These are phyloP conservation scores for Alternaria arborescens DNA, from an alignment of 2,329 filamentous ascomycete genomes.

Conservation along the genomic window DNA sequence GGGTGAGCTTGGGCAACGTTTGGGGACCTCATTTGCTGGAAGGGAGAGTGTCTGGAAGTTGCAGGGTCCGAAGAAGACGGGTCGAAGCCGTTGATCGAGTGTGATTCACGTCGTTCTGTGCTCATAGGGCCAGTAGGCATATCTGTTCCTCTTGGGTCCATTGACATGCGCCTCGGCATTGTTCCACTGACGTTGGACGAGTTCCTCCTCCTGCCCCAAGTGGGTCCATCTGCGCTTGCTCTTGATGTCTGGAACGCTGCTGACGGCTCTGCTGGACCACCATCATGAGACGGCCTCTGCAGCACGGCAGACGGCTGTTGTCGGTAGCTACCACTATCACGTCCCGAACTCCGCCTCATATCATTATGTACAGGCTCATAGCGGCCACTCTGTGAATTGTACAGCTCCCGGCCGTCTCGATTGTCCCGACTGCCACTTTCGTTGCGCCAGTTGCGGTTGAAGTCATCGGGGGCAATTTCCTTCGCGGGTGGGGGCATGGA, in stretches of 20 bases:
- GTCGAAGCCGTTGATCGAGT: slow-evolving; percentile 43
- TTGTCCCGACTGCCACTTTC: slow-evolving; percentile 65
- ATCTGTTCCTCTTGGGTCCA: slow-evolving; percentile 58
- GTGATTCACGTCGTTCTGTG: slow-evolving; percentile 42
- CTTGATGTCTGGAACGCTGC: slow-evolving; percentile 84
- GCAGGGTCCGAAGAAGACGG: slow-evolving; percentile 25
- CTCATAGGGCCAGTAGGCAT: slow-evolving; percentile 37
- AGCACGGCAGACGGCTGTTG: slow-evolving; percentile 81
- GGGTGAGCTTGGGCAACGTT: slow-evolving; percentile 44
- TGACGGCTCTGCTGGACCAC: slow-evolving; percentile 80
- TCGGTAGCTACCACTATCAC: slow-evolving; percentile 70
- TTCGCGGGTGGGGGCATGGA: slow-evolving; percentile 67
- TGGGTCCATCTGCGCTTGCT: slow-evolving; percentile 68
- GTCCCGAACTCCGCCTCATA: slow-evolving; percentile 70
- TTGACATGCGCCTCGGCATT: slow-evolving; percentile 73
- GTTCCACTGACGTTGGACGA: slow-evolving; percentile 93
- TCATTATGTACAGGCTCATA: slow-evolving; percentile 85
- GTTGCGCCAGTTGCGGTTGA: slow-evolving; percentile 86
- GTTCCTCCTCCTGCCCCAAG: slow-evolving; percentile 78
- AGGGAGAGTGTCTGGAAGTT: slow-evolving; percentile 33
- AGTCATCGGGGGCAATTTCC: slow-evolving; percentile 94
- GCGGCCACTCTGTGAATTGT: slow-evolving; percentile 92
- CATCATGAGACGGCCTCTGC: slow-evolving; percentile 72
- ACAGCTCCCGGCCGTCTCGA: slow-evolving; percentile 73
- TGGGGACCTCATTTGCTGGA: slow-evolving; percentile 42